These are phyloP conservation scores for Aspergillus incahuasiensis DNA, from an alignment of 495 filamentous ascomycete genomes.

Conservation along the genomic window DNA sequence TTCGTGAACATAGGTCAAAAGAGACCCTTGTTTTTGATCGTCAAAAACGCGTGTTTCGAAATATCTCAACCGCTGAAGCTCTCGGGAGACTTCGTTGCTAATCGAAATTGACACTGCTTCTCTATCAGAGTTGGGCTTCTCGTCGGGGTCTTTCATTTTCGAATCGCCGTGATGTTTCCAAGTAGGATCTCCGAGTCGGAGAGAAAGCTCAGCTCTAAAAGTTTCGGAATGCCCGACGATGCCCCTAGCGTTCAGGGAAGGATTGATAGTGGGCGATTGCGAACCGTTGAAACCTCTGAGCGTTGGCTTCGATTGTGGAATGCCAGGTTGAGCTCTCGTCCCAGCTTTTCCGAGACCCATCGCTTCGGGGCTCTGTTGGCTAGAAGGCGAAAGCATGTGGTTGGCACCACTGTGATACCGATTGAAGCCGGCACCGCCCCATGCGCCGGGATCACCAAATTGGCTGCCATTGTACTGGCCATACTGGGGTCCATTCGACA, in stretches of 20 bases:
- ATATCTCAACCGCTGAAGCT: background rate
- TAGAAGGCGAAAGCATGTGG: background rate
- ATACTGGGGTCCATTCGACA: background rate
- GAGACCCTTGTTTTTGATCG: background rate
- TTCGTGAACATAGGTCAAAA: slow-evolving; percentile 4
- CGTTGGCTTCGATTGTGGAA: background rate
- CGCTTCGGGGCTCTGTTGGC: background rate
- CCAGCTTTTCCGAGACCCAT: background rate
- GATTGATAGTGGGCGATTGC: background rate
- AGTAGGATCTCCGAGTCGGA: background rate
- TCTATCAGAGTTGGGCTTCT: background rate
- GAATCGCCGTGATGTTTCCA: background rate
- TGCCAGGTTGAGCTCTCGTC: background rate
- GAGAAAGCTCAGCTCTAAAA: background rate
- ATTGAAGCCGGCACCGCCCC: background rate
- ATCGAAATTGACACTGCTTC: background rate
- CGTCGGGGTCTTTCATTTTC: background rate
- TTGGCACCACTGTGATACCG: background rate
- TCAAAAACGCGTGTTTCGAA: background rate
- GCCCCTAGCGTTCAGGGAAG: background rate
- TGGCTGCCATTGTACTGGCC: background rate
- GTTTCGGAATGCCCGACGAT: background rate
- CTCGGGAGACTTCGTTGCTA: background rate
- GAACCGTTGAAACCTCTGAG: background rate
- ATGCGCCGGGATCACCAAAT: background rate